Conservation (phyloP, 2,329 filamentous ascomycete genomes). For the Biscogniauxia marginata region DNA sequence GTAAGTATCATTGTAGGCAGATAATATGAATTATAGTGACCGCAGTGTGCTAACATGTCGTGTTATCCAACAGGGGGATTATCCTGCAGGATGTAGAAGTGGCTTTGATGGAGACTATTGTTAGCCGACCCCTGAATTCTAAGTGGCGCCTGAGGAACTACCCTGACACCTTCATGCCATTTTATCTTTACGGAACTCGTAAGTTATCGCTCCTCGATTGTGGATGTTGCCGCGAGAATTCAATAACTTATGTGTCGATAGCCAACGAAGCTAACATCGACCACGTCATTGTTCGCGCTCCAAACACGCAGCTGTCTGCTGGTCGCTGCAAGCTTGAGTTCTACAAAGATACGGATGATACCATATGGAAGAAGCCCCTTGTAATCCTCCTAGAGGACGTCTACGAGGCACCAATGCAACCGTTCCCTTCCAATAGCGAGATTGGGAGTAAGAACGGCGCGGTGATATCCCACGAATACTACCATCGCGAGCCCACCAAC, state of each 20-base stretch:
- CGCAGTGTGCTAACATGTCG: neutral
- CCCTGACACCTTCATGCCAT: conserved; percentile 39
- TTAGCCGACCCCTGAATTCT: conserved; percentile 37
- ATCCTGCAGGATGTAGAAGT: conserved; percentile 27
- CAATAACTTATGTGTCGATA: neutral
- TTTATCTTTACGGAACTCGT: conserved; percentile 43
- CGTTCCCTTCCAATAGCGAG: conserved; percentile 31
- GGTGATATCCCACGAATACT: conserved; percentile 13
- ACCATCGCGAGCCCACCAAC: neutral
- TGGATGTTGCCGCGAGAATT: neutral
- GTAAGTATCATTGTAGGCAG: conserved; percentile 23
- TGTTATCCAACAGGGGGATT: conserved; percentile 12
- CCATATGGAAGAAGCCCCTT: conserved; percentile 17
- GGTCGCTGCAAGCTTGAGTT: conserved; percentile 21
- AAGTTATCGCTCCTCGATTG: neutral
- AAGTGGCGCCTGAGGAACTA: conserved; percentile 35
- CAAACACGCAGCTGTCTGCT: conserved; percentile 39
- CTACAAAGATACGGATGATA: conserved; percentile 8
- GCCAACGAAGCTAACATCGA: conserved; percentile 38
- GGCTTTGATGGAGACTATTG: conserved; percentile 24
- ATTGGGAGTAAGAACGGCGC: conserved; percentile 28
- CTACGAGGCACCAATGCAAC: conserved; percentile 39
- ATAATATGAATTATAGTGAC: no score
- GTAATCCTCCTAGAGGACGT: conserved; percentile 34
- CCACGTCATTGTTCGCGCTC: conserved; percentile 42